Evolutionary conservation across 2,329 filamentous ascomycete genomes (phyloP).

Genomic region (Diaporthe amygdali): DNA sequence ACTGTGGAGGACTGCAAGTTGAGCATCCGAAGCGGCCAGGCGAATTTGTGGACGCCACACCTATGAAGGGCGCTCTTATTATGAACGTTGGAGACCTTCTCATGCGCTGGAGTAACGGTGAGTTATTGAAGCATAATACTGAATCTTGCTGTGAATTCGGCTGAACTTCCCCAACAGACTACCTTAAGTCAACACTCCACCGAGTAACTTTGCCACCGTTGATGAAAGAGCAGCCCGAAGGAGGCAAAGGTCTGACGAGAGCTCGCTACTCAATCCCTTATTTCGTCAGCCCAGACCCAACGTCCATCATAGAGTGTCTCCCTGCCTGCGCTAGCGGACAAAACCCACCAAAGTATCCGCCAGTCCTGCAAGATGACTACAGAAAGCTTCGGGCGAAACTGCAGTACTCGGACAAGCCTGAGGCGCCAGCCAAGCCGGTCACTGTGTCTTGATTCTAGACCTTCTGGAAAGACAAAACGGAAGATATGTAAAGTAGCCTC

Average conservation of each 20-base stretch:
- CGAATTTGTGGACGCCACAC: conserved; percentile 24
- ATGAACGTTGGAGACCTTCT: conserved; percentile 26
- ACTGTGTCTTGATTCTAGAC: neutral
- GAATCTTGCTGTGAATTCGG: neutral
- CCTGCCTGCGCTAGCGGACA: conserved; percentile 46
- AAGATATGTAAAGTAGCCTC: neutral
- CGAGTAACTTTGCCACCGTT: conserved; percentile 20
- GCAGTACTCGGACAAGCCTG: conserved; percentile 22
- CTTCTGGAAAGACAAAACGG: neutral
- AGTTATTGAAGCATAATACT: neutral
- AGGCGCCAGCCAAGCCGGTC: neutral
- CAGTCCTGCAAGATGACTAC: conserved; percentile 31
- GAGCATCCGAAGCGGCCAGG: conserved; percentile 19
- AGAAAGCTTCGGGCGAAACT: conserved; percentile 23
- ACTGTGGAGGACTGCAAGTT: conserved; percentile 50
- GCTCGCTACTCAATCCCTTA: conserved; percentile 64
- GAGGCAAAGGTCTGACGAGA: conserved; percentile 11
- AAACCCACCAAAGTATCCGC: conserved; percentile 53
- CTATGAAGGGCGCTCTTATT: conserved; percentile 19
- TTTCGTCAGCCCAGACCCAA: conserved; percentile 56
- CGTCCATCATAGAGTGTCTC: conserved; percentile 56
- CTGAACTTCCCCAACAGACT: conserved; percentile 7
- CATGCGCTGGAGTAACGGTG: conserved; percentile 28
- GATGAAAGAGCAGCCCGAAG: conserved; percentile 41
- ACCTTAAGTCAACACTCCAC: conserved; percentile 27